phyloP scores from a whole-genome alignment of 176 grass and related monocot genomes.

The Hsuehochloa calcarea region DNA sequence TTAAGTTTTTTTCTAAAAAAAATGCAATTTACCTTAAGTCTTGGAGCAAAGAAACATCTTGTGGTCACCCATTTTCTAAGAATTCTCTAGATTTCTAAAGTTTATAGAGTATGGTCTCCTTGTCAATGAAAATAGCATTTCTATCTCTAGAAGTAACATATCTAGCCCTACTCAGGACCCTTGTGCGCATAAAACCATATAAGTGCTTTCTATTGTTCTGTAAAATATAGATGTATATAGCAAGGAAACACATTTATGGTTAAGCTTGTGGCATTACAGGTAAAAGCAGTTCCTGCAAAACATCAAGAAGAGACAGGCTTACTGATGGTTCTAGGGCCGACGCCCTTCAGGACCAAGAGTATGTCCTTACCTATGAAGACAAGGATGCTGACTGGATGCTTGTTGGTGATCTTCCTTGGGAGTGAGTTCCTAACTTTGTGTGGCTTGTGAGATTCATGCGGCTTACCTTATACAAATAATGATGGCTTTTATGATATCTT shows the following conservation, averaged over 20 bases:
- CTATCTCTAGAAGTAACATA: not conserved
- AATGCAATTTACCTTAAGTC: not conserved
- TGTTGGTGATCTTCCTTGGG: conserved; percentile 74
- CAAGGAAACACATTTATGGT: not conserved
- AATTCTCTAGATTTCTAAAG: not conserved
- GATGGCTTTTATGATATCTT: not conserved
- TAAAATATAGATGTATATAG: not conserved
- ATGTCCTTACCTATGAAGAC: conserved; percentile 77
- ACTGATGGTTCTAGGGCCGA: conserved; percentile 54
- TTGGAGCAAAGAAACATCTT: not conserved
- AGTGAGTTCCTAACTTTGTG: conserved; percentile 45
- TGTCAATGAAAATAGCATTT: not conserved
- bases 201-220: not conserved
- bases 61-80: not conserved
- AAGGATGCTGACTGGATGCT: conserved; percentile 86
- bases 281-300: conserved; percentile 38
- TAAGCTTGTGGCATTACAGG: conserved; percentile 33
- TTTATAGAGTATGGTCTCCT: not conserved
- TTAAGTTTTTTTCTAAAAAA: not conserved
- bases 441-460: not conserved
- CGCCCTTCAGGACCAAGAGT: conserved; percentile 65
- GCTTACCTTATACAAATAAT: not conserved
- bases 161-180: not conserved
- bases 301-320: conserved; percentile 47
- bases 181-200: not conserved